Evolutionary conservation across 139 green algal genomes (phyloP).

Genomic region (Eudorina sp.): DNA sequence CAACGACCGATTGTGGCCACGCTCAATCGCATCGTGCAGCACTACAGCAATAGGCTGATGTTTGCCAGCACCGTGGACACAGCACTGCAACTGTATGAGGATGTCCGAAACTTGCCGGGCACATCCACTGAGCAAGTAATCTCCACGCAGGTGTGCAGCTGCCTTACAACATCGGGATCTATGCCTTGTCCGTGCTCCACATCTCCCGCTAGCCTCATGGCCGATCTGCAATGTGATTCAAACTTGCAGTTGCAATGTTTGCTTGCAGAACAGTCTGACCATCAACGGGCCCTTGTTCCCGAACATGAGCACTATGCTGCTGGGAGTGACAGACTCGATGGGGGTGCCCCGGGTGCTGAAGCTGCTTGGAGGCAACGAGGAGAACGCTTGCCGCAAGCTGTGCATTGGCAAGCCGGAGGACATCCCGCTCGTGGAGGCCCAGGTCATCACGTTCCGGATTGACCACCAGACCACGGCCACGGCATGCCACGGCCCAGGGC

Average conservation of each 20-base stretch:
- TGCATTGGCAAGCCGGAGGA: background rate
- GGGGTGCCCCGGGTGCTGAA: background rate
- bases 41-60: background rate
- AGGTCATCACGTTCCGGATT: background rate
- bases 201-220: background rate
- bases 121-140: background rate
- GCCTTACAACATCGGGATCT: background rate
- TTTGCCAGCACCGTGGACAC: background rate
- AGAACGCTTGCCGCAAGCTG: background rate
- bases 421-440: background rate
- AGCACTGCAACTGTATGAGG: background rate
- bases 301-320: background rate
- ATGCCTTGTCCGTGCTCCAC: background rate
- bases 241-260: background rate
- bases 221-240: background rate
- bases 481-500: background rate
- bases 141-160: background rate
- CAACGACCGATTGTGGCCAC: background rate
- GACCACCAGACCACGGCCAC: background rate
- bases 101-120: background rate
- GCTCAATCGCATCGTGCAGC: background rate
- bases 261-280: conserved; percentile 26
- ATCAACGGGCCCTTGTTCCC: conserved; percentile 15
- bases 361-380: conserved; percentile 10
- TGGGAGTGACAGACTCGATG: background rate